These are phyloP conservation scores for Cyberlindnera xishuangbannaensis DNA, from an alignment of 805 yeast species.

Conservation along the genomic window DNA sequence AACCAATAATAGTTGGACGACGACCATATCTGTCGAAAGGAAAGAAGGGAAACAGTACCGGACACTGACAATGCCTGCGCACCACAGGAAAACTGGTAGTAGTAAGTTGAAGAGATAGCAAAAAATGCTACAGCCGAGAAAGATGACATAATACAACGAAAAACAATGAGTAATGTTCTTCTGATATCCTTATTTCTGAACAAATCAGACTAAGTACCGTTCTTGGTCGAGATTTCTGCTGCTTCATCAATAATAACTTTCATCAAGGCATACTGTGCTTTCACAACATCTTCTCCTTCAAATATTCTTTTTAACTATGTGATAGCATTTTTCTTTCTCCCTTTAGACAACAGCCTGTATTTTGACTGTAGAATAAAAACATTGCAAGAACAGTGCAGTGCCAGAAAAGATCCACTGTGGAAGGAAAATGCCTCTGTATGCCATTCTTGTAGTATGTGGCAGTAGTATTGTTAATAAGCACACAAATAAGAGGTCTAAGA, in stretches of 20 bases:
- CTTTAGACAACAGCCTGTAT: slow-evolving; percentile 35
- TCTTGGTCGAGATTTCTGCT: slow-evolving; percentile 22
- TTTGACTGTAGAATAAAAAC: slow-evolving; percentile 35
- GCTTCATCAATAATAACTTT: slow-evolving; percentile 26
- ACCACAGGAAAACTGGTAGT: slow-evolving; percentile 37
- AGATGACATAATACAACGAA: slow-evolving; percentile 35
- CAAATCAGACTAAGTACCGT: slow-evolving; percentile 34
- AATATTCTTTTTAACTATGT: slow-evolving; percentile 24
- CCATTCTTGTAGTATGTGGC: slow-evolving; percentile 20
- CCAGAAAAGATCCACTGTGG: slow-evolving; percentile 20
- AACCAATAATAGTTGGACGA: slow-evolving; percentile 25
- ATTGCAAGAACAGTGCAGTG: too few species aligned
- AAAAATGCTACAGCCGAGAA: slow-evolving; percentile 40
- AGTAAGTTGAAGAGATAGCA: slow-evolving; percentile 42
- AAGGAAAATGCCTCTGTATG: slow-evolving; percentile 33
- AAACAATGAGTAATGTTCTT: slow-evolving; percentile 34
- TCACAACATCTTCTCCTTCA: slow-evolving; percentile 16
- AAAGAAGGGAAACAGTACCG: slow-evolving; percentile 28
- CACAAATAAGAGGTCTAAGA: slow-evolving; percentile 34
- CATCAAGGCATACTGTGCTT: slow-evolving; percentile 28
- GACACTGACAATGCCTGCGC: slow-evolving; percentile 28
- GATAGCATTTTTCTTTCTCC: slow-evolving; percentile 29
- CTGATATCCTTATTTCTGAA: slow-evolving; percentile 36
- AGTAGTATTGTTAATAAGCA: slow-evolving; percentile 25
- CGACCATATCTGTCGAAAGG: slow-evolving; percentile 28